Evolutionary conservation across 78 protist genomes (phyloP).

Genomic region (Protostelium mycophagum): DNA sequence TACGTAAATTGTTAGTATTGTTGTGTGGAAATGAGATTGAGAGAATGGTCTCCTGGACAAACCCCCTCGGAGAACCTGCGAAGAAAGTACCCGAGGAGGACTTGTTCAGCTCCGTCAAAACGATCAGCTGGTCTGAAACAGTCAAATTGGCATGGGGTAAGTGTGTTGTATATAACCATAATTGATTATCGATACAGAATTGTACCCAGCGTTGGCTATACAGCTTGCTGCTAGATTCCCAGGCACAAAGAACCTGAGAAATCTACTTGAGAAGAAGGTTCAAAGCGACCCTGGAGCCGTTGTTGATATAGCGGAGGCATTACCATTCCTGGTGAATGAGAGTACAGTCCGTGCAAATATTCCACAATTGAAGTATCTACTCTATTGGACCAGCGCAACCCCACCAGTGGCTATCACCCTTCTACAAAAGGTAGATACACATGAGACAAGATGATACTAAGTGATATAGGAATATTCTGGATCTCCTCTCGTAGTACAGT

Average conservation of each 20-base stretch:
- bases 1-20: slow-evolving; percentile 35
- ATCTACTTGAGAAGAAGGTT: slow-evolving; percentile 37
- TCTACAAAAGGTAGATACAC: too few species aligned
- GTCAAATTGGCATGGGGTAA: not conserved
- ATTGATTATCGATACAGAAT: not conserved
- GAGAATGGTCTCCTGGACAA: slow-evolving; percentile 70
- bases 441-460: too few species aligned
- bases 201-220: slow-evolving; percentile 35
- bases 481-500: slow-evolving; percentile 62
- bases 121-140: not conserved
- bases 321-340: slow-evolving; percentile 57
- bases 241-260: slow-evolving; percentile 13
- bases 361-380: slow-evolving; percentile 55
- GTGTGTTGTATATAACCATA: not conserved
- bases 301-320: slow-evolving; percentile 48
- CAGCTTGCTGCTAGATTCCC: slow-evolving; percentile 46
- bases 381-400: slow-evolving; percentile 63
- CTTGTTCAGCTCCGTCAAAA: not conserved
- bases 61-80: slow-evolving; percentile 41
- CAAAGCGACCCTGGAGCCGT: slow-evolving; percentile 46
- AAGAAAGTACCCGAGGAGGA: not conserved
- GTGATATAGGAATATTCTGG: slow-evolving; percentile 17
- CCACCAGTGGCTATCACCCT: slow-evolving; percentile 63
- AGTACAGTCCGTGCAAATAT: slow-evolving; percentile 39
- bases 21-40: slow-evolving; percentile 70